A percentile compares a stretch with the other conserved stretches of the same genome.
Evolutionary conservation across 2,329 filamentous ascomycete genomes (phyloP).

Genomic region (Clarireedia homoeocarpa): DNA sequence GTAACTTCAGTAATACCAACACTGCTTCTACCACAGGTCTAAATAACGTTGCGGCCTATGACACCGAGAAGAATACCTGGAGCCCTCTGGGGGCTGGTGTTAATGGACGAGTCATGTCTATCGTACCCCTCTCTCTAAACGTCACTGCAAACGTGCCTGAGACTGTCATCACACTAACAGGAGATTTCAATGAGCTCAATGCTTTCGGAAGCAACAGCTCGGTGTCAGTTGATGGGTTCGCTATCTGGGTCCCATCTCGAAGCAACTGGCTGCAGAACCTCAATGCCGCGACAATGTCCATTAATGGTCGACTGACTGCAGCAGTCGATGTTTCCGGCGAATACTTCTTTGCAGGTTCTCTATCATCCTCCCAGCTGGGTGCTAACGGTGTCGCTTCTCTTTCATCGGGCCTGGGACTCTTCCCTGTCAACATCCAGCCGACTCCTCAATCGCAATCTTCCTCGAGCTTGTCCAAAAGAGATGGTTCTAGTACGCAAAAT

Average conservation of each 20-base stretch:
- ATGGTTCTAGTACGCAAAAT: conserved; percentile 34
- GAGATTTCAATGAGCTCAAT: conserved; percentile 67
- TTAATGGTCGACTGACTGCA: conserved; percentile 67
- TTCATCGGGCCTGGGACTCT: conserved; percentile 40
- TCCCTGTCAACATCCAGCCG: conserved; percentile 49
- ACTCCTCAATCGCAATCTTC: conserved; percentile 29
- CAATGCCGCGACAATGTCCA: conserved; percentile 51
- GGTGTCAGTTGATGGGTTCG: conserved; percentile 64
- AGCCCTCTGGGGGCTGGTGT: conserved; percentile 75
- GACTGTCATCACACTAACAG: conserved; percentile 70
- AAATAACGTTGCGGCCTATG: conserved; percentile 69
- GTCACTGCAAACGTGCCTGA: conserved; percentile 61
- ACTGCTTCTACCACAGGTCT: conserved; percentile 56
- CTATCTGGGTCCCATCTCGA: conserved; percentile 82
- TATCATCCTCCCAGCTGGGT: conserved; percentile 67
- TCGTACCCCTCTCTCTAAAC: conserved; percentile 75
- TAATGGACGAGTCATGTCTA: conserved; percentile 64
- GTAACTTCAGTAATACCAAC: conserved; percentile 65
- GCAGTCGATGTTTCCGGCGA: conserved; percentile 54
- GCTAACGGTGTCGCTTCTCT: conserved; percentile 68
- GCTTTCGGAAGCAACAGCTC: conserved; percentile 56
- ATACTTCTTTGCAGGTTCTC: conserved; percentile 73
- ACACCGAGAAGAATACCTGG: conserved; percentile 63
- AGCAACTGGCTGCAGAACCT: conserved; percentile 86
- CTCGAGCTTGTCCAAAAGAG: conserved; percentile 39